These are phyloP conservation scores for Candida succiphila DNA, from an alignment of 805 yeast genomes.

Conservation along the genomic window DNA sequence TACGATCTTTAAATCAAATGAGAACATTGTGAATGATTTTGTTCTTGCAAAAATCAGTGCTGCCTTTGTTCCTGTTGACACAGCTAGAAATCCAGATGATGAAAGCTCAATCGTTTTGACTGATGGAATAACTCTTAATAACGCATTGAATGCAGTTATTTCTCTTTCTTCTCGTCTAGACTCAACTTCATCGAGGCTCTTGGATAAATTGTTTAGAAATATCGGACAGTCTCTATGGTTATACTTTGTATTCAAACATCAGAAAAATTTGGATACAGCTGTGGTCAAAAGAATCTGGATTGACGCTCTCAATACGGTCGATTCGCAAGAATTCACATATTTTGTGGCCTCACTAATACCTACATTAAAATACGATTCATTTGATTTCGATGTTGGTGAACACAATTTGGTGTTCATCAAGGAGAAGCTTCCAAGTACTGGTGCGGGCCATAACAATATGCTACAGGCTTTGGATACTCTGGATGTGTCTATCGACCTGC, in stretches of 20 bases:
- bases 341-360: too few relatives aligned
- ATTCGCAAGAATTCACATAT: too few relatives aligned
- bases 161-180: too few relatives aligned
- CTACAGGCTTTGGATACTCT: slow-evolving; percentile 30
- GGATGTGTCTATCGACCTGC: slow-evolving; percentile 31
- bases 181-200: slow-evolving; percentile 21
- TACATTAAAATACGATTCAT: too few relatives aligned
- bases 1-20: slow-evolving; percentile 39
- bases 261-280: slow-evolving; percentile 21
- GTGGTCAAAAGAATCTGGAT: slow-evolving; percentile 29
- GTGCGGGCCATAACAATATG: not conserved
- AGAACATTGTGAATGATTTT: slow-evolving; percentile 46
- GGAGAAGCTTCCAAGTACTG: slow-evolving; percentile 4
- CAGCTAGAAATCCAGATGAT: slow-evolving; percentile 7
- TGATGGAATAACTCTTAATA: slow-evolving; percentile 43
- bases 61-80: slow-evolving; percentile 26
- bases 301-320: slow-evolving; percentile 5
- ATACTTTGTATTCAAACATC: slow-evolving; percentile 28
- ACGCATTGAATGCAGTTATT: slow-evolving; percentile 53
- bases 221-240: slow-evolving; percentile 30
- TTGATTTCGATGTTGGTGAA: slow-evolving; percentile 32
- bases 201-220: slow-evolving; percentile 21
- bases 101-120: slow-evolving; percentile 26
- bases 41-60: slow-evolving; percentile 41
- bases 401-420: slow-evolving; percentile 22